Conservation (phyloP, 345 rosid genomes). For the Turritis glabra region DNA sequence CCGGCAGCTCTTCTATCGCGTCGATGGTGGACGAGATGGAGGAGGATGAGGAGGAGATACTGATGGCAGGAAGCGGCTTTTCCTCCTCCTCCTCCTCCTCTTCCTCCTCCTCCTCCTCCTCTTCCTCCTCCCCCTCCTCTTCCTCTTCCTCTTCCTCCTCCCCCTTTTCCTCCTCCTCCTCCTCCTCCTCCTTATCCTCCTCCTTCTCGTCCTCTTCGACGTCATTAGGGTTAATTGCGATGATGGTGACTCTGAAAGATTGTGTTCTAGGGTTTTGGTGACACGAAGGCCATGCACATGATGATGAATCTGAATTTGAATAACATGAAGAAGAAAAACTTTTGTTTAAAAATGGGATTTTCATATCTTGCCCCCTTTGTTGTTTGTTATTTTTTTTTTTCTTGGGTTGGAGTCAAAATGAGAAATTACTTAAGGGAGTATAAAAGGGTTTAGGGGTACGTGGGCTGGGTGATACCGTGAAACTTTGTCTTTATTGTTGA, state of each 20-base stretch:
- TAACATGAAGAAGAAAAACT: slow-evolving; percentile 25
- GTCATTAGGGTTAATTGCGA: slow-evolving; percentile 6
- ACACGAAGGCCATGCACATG: slow-evolving; percentile 79
- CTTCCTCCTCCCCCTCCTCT: neutral
- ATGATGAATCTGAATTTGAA: slow-evolving; percentile 25
- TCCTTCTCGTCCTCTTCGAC: slow-evolving; percentile 1
- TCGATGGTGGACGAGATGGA: slow-evolving; percentile 19
- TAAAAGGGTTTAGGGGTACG: neutral
- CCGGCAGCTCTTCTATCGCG: slow-evolving; percentile 21
- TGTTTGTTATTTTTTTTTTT: neutral
- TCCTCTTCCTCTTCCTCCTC: neutral
- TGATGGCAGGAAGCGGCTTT: neutral
- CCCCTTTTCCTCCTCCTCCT: neutral
- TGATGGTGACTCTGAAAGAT: slow-evolving; percentile 47
- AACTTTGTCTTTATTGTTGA: slow-evolving; percentile 24
- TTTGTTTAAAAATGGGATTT: slow-evolving; percentile 51
- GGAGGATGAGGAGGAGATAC: neutral
- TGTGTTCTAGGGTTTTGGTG: slow-evolving; percentile 68
- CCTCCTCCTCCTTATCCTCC: neutral
- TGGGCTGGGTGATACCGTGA: neutral
- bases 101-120: neutral
- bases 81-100: slow-evolving; percentile 7
- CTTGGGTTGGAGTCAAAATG: slow-evolving; percentile 4
- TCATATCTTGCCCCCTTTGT: slow-evolving; percentile 36
- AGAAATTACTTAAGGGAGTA: neutral